Conservation (phyloP, 1,284 basidiomycete species). For the Blastosporella zonata region DNA sequence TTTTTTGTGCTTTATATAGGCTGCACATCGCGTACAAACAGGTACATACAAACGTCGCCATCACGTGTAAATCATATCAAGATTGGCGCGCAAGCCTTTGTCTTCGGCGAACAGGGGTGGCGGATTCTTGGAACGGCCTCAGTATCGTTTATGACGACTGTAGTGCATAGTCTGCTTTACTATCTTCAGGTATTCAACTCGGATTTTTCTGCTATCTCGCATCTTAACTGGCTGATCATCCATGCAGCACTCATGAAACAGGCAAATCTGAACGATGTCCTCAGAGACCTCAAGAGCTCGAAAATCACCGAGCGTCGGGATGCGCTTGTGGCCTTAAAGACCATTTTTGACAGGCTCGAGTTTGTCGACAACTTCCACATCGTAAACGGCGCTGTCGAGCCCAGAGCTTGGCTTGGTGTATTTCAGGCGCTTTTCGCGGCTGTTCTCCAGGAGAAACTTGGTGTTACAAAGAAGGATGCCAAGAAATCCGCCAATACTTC, state of each 20-base stretch:
- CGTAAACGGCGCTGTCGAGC: conserved; percentile 39
- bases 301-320: conserved; percentile 75
- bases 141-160: neutral
- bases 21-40: neutral
- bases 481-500: conserved; percentile 29
- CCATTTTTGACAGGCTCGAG: conserved; percentile 55
- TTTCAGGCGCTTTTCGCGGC: conserved; percentile 73
- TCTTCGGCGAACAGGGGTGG: neutral
- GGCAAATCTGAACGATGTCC: conserved; percentile 45
- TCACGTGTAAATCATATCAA: conserved; percentile 9
- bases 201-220: neutral
- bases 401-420: conserved; percentile 60
- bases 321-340: conserved; percentile 57
- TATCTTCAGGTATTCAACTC: neutral
- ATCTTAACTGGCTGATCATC: neutral
- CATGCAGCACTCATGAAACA: conserved; percentile 8
- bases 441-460: conserved; percentile 61
- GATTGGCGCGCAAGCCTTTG: neutral
- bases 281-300: conserved; percentile 56
- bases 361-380: conserved; percentile 54
- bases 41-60: conserved; percentile 3
- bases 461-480: conserved; percentile 47
- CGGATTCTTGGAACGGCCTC: neutral
- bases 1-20: neutral
- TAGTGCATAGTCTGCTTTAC: neutral